These are phyloP conservation scores for Dalbergia cochinchinensis DNA, from an alignment of 306 rosid genomes.

Conservation along the genomic window DNA sequence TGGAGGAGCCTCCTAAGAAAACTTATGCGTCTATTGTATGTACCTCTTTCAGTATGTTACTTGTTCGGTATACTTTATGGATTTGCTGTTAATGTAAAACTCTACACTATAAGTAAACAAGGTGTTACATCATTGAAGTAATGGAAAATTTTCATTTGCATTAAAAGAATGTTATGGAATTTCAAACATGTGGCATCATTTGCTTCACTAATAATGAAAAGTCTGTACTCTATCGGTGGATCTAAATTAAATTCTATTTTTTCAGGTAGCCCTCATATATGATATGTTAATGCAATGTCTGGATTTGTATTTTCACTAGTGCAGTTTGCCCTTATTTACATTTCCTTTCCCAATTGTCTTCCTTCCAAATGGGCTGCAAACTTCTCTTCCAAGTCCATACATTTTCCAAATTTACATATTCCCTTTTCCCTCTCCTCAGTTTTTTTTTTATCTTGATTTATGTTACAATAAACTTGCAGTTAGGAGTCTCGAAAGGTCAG, in stretches of 20 bases:
- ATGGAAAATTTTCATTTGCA: too few relatives aligned
- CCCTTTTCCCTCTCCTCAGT: not conserved
- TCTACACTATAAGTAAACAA: not conserved
- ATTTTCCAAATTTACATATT: not conserved
- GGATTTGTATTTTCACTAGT: too few relatives aligned
- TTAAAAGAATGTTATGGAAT: too few relatives aligned
- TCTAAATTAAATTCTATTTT: too few relatives aligned
- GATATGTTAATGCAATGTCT: too few relatives aligned
- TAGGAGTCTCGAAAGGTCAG: constrained; percentile 73
- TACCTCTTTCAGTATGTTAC: constrained; percentile 10
- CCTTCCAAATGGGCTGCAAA: not conserved
- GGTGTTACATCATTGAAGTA: not conserved
- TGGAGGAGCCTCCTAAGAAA: constrained; percentile 81
- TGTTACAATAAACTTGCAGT: constrained; percentile 59
- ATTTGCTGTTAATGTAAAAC: not conserved
- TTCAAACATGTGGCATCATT: too few relatives aligned
- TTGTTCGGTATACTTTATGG: constrained; percentile 1
- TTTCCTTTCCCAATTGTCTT: too few relatives aligned
- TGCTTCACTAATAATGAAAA: too few relatives aligned
- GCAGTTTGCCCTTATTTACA: not conserved
- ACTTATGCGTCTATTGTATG: constrained; percentile 96
- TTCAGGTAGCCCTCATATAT: too few relatives aligned
- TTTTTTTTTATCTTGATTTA: not conserved
- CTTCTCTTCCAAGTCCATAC: not conserved
- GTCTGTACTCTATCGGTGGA: too few relatives aligned